These are phyloP conservation scores for Alloteropsis angusta DNA, from an alignment of 202 grass and related monocot species.

Conservation along the genomic window DNA sequence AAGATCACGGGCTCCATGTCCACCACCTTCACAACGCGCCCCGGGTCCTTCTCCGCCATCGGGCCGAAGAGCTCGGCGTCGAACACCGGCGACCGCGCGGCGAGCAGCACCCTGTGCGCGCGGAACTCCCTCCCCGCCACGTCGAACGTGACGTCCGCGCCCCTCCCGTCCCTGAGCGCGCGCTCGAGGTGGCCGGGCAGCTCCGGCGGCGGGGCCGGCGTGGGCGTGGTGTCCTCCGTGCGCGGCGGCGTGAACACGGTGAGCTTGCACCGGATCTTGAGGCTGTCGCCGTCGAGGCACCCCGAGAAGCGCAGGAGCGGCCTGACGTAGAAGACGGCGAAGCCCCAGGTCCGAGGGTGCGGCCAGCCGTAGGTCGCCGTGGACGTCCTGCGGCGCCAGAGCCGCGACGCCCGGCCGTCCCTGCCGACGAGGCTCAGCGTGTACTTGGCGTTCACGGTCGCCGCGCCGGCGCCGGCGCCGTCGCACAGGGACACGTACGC, in stretches of 20 bases:
- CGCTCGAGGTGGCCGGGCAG: not conserved
- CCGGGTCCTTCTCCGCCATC: not conserved
- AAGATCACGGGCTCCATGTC: not conserved
- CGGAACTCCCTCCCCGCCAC: not conserved
- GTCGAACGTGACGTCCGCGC: not conserved
- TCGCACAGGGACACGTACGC: not conserved
- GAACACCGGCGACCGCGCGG: constrained; percentile 19
- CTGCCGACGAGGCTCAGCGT: not conserved
- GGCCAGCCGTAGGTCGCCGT: not conserved
- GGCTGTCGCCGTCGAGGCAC: not conserved
- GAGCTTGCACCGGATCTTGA: not conserved
- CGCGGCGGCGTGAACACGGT: not conserved
- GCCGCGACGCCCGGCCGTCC: not conserved
- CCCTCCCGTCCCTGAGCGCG: not conserved
- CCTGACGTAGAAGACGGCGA: not conserved
- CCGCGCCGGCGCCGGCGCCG: not conserved
- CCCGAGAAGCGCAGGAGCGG: not conserved
- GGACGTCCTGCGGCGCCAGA: not conserved
- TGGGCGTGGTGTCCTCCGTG: not conserved
- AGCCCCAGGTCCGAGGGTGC: not conserved
- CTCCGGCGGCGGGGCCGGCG: not conserved
- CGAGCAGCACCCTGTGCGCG: constrained; percentile 1
- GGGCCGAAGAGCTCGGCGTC: not conserved
- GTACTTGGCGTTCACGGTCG: not conserved
- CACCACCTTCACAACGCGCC: not conserved